Conservation (phyloP, 148 eudicot species). For the Rhododendron henanense region DNA sequence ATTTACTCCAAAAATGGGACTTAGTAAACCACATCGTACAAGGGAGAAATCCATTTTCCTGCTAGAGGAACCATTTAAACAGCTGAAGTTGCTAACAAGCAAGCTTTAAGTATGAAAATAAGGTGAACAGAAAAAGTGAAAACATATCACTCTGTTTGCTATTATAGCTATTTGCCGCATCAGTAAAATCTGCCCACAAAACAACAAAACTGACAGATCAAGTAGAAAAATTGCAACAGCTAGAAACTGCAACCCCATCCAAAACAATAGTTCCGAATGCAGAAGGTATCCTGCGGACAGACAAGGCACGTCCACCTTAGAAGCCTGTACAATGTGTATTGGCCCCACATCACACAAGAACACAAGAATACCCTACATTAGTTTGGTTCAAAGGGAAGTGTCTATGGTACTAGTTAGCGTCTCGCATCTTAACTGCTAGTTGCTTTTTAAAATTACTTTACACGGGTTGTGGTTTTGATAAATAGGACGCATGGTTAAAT, state of each 20-base stretch:
- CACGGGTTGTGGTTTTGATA: not conserved
- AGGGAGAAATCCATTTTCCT: not conserved
- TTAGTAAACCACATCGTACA: not conserved
- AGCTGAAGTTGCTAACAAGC: not conserved
- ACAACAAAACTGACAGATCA: not conserved
- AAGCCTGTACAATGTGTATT: not conserved
- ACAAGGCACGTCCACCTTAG: not conserved
- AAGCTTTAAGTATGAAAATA: not conserved
- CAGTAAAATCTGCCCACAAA: not conserved
- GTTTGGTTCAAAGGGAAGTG: not conserved
- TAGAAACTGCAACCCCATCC: not conserved
- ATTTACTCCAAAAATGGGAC: not conserved
- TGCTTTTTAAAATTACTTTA: not conserved
- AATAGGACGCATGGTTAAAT: not conserved
- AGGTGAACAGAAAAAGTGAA: no score
- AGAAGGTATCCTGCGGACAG: not conserved
- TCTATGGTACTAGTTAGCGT: not conserved
- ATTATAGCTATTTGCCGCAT: not conserved
- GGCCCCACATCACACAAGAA: not conserved
- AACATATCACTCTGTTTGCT: not conserved
- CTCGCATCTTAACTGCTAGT: not conserved
- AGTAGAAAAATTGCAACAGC: not conserved
- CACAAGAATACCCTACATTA: not conserved
- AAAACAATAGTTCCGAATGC: not conserved
- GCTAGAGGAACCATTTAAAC: not conserved